Percentiles rank a stretch among this genome's conserved stretches.
Evolutionary conservation across 192 early-diverging fungal genomes (phyloP).

Genomic region (Geranomyces michiganensis): DNA sequence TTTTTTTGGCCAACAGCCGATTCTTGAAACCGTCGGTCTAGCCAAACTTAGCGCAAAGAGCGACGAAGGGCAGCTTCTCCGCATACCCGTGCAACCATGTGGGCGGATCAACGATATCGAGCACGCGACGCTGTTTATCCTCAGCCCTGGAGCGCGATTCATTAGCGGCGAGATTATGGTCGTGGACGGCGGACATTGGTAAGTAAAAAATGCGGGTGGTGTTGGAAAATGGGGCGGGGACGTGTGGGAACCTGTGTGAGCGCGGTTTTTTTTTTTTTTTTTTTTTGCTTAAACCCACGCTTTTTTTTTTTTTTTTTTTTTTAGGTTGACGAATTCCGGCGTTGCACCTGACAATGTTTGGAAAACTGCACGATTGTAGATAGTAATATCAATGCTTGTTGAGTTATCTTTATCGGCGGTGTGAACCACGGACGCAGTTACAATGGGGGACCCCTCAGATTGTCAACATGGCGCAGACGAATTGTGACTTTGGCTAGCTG

Average conservation of each 20-base stretch:
- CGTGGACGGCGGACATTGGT: conserved; percentile 67
- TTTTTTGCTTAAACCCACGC: background rate
- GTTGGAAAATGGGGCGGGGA: background rate
- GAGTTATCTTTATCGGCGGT: no score
- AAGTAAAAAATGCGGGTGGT: background rate
- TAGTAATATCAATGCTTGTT: no score
- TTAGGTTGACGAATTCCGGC: conserved; percentile 16
- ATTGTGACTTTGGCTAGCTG: no score
- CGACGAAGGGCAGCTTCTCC: background rate
- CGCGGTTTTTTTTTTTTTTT: background rate
- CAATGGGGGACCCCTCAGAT: no score
- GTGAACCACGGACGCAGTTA: no score
- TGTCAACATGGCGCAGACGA: no score
- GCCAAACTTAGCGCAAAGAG: conserved; percentile 23
- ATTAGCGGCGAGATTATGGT: conserved; percentile 63
- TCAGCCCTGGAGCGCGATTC: conserved; percentile 62
- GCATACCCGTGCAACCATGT: conserved; percentile 39
- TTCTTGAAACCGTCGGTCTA: conserved; percentile 51
- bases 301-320: background rate
- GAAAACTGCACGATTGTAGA: conserved; percentile 6
- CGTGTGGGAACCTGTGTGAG: no score
- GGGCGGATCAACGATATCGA: conserved; percentile 70
- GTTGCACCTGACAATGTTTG: conserved; percentile 12
- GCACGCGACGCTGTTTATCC: conserved; percentile 69
- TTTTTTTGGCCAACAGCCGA: conserved; percentile 33